phyloP scores from a whole-genome alignment of 768 basidiomycete species.

The Serendipita sp. region DNA sequence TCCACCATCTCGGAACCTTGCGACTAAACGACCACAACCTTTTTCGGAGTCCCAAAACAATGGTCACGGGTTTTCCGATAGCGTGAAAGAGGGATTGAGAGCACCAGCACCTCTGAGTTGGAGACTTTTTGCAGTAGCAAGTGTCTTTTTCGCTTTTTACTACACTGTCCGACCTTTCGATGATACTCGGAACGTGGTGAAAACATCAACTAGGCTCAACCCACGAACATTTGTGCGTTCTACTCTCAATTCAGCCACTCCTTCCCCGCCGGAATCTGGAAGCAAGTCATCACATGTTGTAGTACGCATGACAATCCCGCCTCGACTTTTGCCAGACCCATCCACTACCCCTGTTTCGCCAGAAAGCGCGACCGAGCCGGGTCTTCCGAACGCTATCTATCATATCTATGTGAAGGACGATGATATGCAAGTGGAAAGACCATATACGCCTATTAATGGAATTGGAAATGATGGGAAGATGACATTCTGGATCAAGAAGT shows the following conservation, averaged over 20 bases:
- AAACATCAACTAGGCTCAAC: too few relatives aligned
- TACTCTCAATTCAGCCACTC: background rate
- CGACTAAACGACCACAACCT: too few relatives aligned
- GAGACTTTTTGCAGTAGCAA: background rate
- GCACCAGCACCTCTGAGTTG: background rate
- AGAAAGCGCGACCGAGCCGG: too few relatives aligned
- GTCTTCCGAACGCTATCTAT: slow-evolving; percentile 33
- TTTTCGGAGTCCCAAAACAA: background rate
- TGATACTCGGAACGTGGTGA: too few relatives aligned
- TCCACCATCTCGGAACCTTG: background rate
- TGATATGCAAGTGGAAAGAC: slow-evolving; percentile 75
- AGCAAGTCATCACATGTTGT: background rate
- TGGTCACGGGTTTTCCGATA: too few relatives aligned
- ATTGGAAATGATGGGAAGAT: slow-evolving; percentile 42
- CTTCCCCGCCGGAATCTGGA: background rate
- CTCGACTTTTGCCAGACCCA: background rate
- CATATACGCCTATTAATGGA: slow-evolving; percentile 68
- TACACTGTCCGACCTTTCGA: background rate
- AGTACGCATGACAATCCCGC: background rate
- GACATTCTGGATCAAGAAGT: slow-evolving; percentile 68
- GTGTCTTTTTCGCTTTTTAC: background rate
- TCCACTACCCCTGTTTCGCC: too few relatives aligned
- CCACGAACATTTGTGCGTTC: background rate
- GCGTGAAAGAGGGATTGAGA: background rate
- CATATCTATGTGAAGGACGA: slow-evolving; percentile 72